Evolutionary conservation across 75 land plant species (phyloP).

Genomic region (Isoetes taiwanensis): DNA sequence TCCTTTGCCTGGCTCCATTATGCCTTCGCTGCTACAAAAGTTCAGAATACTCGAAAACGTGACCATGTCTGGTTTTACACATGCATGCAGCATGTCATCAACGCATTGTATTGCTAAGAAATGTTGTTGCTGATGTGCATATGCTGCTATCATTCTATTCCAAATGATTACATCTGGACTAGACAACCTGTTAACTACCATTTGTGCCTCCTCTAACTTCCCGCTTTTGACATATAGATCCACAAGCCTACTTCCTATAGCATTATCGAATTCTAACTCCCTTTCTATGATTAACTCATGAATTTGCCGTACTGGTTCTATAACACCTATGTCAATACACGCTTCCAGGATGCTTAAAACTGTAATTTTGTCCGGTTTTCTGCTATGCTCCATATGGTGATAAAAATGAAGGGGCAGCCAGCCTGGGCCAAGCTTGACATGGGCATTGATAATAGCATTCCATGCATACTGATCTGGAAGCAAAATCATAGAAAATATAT

Average conservation of each 20-base stretch:
- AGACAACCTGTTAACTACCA: slow-evolving; percentile 23
- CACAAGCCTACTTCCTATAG: slow-evolving; percentile 27
- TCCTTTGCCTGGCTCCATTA: not conserved
- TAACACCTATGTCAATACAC: slow-evolving; percentile 27
- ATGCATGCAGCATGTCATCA: slow-evolving; percentile 25
- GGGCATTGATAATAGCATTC: not conserved
- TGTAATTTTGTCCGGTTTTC: slow-evolving; percentile 40
- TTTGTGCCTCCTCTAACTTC: slow-evolving; percentile 24
- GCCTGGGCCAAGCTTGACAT: not conserved
- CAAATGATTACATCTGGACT: slow-evolving; percentile 41
- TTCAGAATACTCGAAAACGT: slow-evolving; percentile 1
- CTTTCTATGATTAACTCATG: slow-evolving; percentile 11
- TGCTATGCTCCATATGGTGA: not conserved
- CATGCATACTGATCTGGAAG: not conserved
- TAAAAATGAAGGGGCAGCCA: not conserved
- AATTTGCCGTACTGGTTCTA: slow-evolving; percentile 17
- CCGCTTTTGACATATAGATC: slow-evolving; percentile 38
- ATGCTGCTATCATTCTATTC: slow-evolving; percentile 32
- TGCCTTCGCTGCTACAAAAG: not conserved
- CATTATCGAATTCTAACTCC: slow-evolving; percentile 12
- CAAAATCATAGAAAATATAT: not conserved
- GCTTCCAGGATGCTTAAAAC: slow-evolving; percentile 28
- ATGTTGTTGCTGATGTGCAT: slow-evolving; percentile 31
- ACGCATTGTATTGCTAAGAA: slow-evolving; percentile 17
- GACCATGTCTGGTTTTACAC: slow-evolving; percentile 8